Evolutionary conservation across 352 stramenopile species (phyloP), one percentile per base, ranked within the genome.

Genomic region (Albugo candida): DNA sequence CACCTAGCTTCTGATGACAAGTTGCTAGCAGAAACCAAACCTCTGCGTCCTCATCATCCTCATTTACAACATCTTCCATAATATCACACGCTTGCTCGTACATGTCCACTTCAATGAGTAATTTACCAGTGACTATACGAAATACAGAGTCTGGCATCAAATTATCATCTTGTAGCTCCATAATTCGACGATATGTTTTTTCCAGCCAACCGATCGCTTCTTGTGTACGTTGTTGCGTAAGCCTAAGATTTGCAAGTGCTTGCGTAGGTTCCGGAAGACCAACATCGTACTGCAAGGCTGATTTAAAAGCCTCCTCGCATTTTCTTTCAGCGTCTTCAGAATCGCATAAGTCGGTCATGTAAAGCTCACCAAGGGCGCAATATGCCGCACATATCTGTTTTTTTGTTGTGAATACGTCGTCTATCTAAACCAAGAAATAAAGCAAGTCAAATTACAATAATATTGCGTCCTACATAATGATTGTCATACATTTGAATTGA

Each of bases 291-390:
- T 85, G 74, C 55, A 97, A 70, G 34, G 92, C 89, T 21, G 86
- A 64, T 45, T 80, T 54, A 34, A 97, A 80, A 49, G 84, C 87
- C 2, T 65, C 64, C 63, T 97, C 89, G 59, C 93, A 98, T 36
- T 76, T 70, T 11, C 51, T 59, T 67, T 98, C 93, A 17, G 94
- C 94, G 56, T 97, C 80, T 49, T 92, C 64, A 59, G 82, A 63
- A 56, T 87, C 75, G 51, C 78, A 98, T 37, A 98, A 67, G 60
- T 98, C 93, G 20, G 93, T 98, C 73, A 98, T 88, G 64, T 96
- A 98, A 14, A 98, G 76, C 67, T 98, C 94, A 11, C 83, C 88
- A 13, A 98, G 68, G 8, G 80, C 85, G 65, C 91, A 97, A 61
- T 93, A 95, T 34, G 88, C 92, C 47, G 91, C 78, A 44, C 83